These are phyloP conservation scores for Puccinia sorghi DNA, from an alignment of 1,284 basidiomycete species.

Conservation along the genomic window DNA sequence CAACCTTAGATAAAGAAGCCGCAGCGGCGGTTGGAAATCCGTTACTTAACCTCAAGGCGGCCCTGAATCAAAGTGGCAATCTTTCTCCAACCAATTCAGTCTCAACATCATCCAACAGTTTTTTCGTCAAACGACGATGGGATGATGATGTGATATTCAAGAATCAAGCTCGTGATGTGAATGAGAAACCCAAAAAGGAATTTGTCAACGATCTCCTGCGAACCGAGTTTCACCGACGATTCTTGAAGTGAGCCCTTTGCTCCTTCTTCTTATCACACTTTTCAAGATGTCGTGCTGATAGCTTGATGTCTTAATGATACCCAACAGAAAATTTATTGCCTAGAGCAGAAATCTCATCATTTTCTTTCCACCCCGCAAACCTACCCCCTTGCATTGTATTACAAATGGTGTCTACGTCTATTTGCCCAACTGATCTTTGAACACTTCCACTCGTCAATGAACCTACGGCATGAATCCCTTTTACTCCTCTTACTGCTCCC, in stretches of 20 bases:
- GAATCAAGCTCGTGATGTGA: slow-evolving; percentile 78
- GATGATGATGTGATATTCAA: slow-evolving; percentile 97
- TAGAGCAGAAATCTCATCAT: not conserved
- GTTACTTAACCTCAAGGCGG: slow-evolving; percentile 80
- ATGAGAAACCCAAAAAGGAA: slow-evolving; percentile 68
- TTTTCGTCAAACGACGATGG: slow-evolving; percentile 89
- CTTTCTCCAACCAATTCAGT: slow-evolving; percentile 70
- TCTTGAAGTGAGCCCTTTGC: slow-evolving; percentile 27
- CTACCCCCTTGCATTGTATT: not conserved
- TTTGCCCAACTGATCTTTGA: not conserved
- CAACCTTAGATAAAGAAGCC: slow-evolving; percentile 70
- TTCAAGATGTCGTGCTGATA: not conserved
- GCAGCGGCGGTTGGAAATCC: slow-evolving; percentile 84
- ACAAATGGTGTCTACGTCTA: slow-evolving; percentile 1
- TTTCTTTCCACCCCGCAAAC: not conserved
- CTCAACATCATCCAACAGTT: slow-evolving; percentile 62
- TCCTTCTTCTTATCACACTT: not conserved
- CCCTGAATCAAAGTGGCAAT: slow-evolving; percentile 70
- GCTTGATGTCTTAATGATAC: not conserved
- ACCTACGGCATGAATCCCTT: not conserved
- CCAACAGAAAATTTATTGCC: slow-evolving; percentile 14
- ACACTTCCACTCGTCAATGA: not conserved
- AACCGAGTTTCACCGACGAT: slow-evolving; percentile 66
- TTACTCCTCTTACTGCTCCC: not conserved
- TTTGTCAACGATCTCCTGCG: slow-evolving; percentile 91